Conservation (phyloP, 2,329 filamentous ascomycete species). For the Ceratocystis smalleyi region DNA sequence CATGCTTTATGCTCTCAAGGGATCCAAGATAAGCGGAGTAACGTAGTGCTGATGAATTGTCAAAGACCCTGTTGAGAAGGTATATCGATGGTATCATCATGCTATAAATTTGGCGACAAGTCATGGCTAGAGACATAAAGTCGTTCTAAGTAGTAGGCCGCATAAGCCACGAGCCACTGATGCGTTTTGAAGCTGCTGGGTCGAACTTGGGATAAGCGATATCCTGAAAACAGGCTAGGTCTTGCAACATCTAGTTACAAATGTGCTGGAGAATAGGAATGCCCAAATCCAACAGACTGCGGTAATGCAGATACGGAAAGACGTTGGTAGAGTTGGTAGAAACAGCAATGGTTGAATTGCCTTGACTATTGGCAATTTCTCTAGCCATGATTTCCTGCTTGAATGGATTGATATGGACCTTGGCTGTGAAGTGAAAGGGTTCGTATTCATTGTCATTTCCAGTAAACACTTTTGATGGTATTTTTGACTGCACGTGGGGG, state of each 20-base stretch:
- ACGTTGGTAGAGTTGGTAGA: not conserved
- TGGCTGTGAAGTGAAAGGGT: constrained; percentile 6
- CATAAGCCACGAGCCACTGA: not conserved
- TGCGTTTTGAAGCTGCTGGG: not conserved
- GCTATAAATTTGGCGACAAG: constrained; percentile 5
- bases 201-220: not conserved
- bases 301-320: not conserved
- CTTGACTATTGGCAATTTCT: not conserved
- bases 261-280: not conserved
- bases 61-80: constrained; percentile 8
- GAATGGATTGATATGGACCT: constrained; percentile 10
- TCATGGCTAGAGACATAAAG: constrained; percentile 8
- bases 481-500: no score
- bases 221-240: constrained; percentile 1
- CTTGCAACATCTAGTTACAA: constrained; percentile 5
- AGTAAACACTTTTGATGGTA: not conserved
- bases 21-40: constrained; percentile 10
- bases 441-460: not conserved
- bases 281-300: not conserved
- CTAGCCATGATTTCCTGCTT: not conserved
- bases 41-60: constrained; percentile 11
- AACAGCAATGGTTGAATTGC: not conserved
- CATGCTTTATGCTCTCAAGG: constrained; percentile 1
- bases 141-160: constrained; percentile 5
- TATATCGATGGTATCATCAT: constrained; percentile 9